Evolutionary conservation across 768 basidiomycete species (phyloP), one percentile per base, ranked within the genome.

Genomic region (Kondoa subrosea): DNA sequence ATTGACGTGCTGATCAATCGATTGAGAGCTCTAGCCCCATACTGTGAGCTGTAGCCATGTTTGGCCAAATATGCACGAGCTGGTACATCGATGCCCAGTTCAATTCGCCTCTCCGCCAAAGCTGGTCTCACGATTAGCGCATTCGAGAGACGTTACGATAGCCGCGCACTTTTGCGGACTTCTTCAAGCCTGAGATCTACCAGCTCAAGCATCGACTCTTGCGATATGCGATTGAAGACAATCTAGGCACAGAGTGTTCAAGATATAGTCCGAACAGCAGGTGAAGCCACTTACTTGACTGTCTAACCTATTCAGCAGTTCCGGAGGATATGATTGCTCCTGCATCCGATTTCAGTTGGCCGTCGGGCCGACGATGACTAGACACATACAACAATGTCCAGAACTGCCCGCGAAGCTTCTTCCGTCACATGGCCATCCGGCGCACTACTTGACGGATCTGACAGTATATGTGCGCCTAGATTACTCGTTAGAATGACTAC

Each of bases 141-240:
- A n/a, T n/a, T n/a, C n/a, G n/a, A n/a, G n/a, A n/a, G n/a, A n/a
- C n/a, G n/a, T n/a, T n/a, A n/a, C n/a, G n/a, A n/a, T n/a, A n/a
- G n/a, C n/a, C n/a, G n/a, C n/a, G n/a, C n/a, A n/a, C n/a, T n/a
- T n/a, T n/a, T n/a, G 16, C 56, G 33, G 8, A 65, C 30, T 26
- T 65, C 64, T 58, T 26, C 4, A 3, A 65, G 17, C 14, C 64
- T 17, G 8, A 65, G 64, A 25, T 89, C 87, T 69, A 97, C 89
- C 69, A 97, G 90, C 76, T 84, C 85, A 71, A 84, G 78, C 56
- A 96, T 83, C 72, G 87, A 84, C 65, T 78, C 79, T 30, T 82
- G 83, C 27, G 87, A 88, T 17, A 97, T 80, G 15, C 86, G 80
- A 65, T 89, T 88, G 86, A 91, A 77, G 57, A 79, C 74, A 73